Conservation (phyloP, 352 stramenopile genomes). For the Globisporangium mamillatum region DNA sequence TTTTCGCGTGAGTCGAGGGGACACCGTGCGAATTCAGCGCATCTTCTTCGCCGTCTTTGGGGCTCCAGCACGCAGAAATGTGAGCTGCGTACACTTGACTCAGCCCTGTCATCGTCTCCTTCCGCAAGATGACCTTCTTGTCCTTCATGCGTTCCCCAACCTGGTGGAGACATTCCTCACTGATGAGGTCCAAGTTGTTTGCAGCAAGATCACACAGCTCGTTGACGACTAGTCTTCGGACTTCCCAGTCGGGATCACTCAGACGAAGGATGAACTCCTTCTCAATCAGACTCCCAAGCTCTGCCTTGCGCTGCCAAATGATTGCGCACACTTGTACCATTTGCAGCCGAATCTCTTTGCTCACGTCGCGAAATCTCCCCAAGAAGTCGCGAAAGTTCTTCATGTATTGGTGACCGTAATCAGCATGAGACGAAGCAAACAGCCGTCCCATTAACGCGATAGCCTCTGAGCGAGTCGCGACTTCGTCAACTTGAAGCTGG, state of each 20-base stretch:
- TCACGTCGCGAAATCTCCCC: constrained; percentile 81
- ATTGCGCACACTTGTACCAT: constrained; percentile 72
- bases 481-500: constrained; percentile 84
- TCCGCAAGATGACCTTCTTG: constrained; percentile 75
- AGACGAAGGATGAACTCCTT: constrained; percentile 71
- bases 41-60: constrained; percentile 20
- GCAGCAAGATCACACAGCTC: constrained; percentile 81
- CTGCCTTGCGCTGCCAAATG: constrained; percentile 73
- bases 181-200: constrained; percentile 65
- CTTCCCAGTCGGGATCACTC: constrained; percentile 82
- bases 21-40: constrained; percentile 29
- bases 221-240: constrained; percentile 71
- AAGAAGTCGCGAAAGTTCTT: constrained; percentile 87
- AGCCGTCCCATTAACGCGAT: constrained; percentile 75
- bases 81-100: constrained; percentile 79
- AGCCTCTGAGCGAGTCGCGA: constrained; percentile 74
- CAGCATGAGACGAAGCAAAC: constrained; percentile 70
- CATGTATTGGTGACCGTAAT: constrained; percentile 75
- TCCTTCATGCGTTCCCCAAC: constrained; percentile 88
- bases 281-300: constrained; percentile 57
- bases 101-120: constrained; percentile 87
- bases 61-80: constrained; percentile 56
- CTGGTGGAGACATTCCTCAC: constrained; percentile 59
- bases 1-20: constrained; percentile 41
- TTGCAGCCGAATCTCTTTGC: constrained; percentile 83